Evolutionary conservation across 352 stramenopile genomes (phyloP), one percentile per base, ranked within the genome.

Genomic region (Blastocystis sp.): DNA sequence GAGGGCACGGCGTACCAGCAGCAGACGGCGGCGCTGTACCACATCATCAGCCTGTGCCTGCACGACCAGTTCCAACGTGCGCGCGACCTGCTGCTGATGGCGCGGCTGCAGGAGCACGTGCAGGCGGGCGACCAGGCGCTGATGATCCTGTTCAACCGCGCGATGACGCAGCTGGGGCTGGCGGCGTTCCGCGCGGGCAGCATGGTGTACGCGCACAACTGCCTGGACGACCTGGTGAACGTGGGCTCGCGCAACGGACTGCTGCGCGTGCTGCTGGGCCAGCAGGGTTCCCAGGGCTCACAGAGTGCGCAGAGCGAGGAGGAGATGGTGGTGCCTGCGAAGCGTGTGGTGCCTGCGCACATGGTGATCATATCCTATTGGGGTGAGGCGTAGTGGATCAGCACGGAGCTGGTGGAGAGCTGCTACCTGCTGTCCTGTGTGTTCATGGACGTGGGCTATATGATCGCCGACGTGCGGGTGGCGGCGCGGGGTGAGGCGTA

Each of bases 61-160:
- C 96, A 99, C 91, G 96, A 98, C 93, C 93, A 95, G n/a, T 99
- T 98, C 92, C 92, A 98, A 87, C 95, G 97, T 80, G 96, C 96
- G n/a, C 94, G 96, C 62, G 96, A 99, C 91, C 90, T 99, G 91
- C 92, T 99, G 60, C 92, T 99, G 59, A 98, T 99, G 95, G 97
- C 93, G 45, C 95, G 98, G 91, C 94, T 99, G 81, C 96, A 98
- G 91, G 96, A 98, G 89, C 97, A 94, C 60, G 98, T 98, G 91
- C 93, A 92, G 62, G 91, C 94, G 69, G 91, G 92, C 0, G 95
- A 98, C 89, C 94, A 98, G 70, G 92, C 94, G 43, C 98, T 92
- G 76, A 96, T 98, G 93, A 98, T 99, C 87, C 91, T 99, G 89
- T 98, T 98, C 90, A 98, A 98, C 91, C 93, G 94, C 87, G 94